These are phyloP conservation scores for Alternaria brassicae DNA, from an alignment of 2,329 filamentous ascomycete species.

Conservation along the genomic window DNA sequence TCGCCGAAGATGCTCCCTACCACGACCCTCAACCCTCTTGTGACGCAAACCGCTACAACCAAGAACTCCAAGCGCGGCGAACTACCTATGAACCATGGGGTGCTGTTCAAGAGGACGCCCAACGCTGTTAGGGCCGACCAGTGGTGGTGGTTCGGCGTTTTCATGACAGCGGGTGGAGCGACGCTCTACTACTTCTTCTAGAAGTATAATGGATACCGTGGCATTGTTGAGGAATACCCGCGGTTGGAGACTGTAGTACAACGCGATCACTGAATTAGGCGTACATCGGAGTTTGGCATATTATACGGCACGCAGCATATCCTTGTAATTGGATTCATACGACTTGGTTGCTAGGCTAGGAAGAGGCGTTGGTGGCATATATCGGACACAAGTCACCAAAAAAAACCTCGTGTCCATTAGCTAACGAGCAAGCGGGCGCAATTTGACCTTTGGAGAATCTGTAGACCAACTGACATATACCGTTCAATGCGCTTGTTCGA, in stretches of 20 bases:
- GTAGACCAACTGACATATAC: background rate
- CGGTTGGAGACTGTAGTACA: background rate
- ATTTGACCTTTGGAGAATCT: background rate
- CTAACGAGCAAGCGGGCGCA: background rate
- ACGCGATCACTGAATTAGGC: background rate
- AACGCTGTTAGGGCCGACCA: constrained; percentile 52
- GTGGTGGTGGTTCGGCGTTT: constrained; percentile 60
- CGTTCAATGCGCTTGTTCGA: background rate
- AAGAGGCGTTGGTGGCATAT: background rate
- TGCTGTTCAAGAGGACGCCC: constrained; percentile 45
- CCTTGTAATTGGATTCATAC: background rate
- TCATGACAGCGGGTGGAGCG: constrained; percentile 57
- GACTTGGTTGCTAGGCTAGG: background rate
- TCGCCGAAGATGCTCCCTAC: constrained; percentile 75
- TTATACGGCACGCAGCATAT: background rate
- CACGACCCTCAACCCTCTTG: constrained; percentile 66
- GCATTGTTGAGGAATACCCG: background rate
- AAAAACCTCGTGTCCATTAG: background rate
- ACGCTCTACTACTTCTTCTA: constrained; percentile 57
- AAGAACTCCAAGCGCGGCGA: constrained; percentile 49
- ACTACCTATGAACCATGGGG: constrained; percentile 52
- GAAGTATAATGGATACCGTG: background rate
- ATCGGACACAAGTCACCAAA: background rate
- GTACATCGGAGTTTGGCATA: background rate
- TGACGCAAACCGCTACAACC: constrained; percentile 43